Evolutionary conservation across 2,329 filamentous ascomycete species (phyloP).

Genomic region (Chrysosporium queenslandicum): DNA sequence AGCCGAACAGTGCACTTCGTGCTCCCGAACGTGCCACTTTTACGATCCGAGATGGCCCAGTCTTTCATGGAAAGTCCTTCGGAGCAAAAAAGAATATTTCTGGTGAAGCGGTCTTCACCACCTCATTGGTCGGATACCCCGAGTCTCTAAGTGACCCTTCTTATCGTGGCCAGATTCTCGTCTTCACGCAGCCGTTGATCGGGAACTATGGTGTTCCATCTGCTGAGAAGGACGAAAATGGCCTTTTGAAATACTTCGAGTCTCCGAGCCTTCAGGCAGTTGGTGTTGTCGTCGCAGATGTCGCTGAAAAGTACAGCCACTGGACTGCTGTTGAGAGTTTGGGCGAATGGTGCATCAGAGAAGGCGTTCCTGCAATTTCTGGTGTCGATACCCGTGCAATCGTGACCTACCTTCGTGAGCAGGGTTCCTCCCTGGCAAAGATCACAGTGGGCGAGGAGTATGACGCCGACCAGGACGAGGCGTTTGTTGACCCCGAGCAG

Average conservation of each 20-base stretch:
- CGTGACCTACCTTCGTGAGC: conserved; percentile 89
- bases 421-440: conserved; percentile 87
- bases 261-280: conserved; percentile 95
- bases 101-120: conserved; percentile 97
- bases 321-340: conserved; percentile 97
- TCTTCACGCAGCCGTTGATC: conserved; percentile 95
- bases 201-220: conserved; percentile 98
- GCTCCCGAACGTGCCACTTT: conserved; percentile 76
- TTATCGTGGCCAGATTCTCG: conserved; percentile 75
- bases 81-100: conserved; percentile 95
- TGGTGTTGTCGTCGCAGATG: conserved; percentile 91
- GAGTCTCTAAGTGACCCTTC: conserved; percentile 68
- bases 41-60: conserved; percentile 89
- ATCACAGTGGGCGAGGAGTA: conserved; percentile 97
- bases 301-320: conserved; percentile 88
- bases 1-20: conserved; percentile 53
- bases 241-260: conserved; percentile 95
- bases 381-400: conserved; percentile 96
- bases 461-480: conserved; percentile 94
- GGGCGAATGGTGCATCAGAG: conserved; percentile 86
- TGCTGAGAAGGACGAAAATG: conserved; percentile 70
- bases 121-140: conserved; percentile 92
- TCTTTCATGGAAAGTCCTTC: conserved; percentile 94
- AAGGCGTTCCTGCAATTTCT: conserved; percentile 91
- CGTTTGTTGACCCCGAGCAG: conserved; percentile 86